Conservation (phyloP, 176 grass and related monocot genomes). For the Zea mays region Zm-B73-REFERENCE-NAM-5.0 NC_050096.1:46289001-46289500, state of each 20-base stretch:
- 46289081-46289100: constrained; percentile 80
- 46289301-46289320: constrained; percentile 34
- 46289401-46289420: not conserved
- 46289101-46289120: constrained; percentile 85
- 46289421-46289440: not conserved
- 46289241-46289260: constrained; percentile 64
- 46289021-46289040: too few relatives aligned
- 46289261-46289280: constrained; percentile 62
- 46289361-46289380: constrained; percentile 81
- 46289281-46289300: constrained; percentile 59
- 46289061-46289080: too few relatives aligned
- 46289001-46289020: too few relatives aligned
- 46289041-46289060: too few relatives aligned
- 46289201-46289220: not conserved
- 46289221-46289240: constrained; percentile 30
- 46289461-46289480: constrained; percentile 25
- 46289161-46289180: not conserved
- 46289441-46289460: not conserved
- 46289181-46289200: constrained; percentile 16
- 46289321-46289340: constrained; percentile 39
- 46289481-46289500: not conserved
- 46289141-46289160: constrained; percentile 26
- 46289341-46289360: constrained; percentile 42
- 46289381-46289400: constrained; percentile 29
- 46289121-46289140: constrained; percentile 77